Percentiles rank a stretch among this genome's conserved stretches.
Conservation (phyloP, 257 asterid genomes). For the Solanum habrochaites region DNA sequence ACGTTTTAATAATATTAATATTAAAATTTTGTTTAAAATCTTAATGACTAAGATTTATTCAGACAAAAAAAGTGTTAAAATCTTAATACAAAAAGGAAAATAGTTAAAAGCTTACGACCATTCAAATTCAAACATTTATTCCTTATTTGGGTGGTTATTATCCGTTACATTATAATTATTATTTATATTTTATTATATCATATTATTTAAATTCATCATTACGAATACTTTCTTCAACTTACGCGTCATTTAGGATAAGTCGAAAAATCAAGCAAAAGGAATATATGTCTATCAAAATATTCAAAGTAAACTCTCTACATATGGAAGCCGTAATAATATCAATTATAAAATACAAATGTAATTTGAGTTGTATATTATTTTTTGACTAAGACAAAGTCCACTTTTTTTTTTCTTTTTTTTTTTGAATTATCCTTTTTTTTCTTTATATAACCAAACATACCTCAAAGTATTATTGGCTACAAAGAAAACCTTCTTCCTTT, state of each 20-base stretch:
- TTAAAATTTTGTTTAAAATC: too few relatives aligned
- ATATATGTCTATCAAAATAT: background rate
- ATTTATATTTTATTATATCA: too few relatives aligned
- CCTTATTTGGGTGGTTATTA: too few relatives aligned
- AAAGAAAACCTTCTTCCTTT: background rate
- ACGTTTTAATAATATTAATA: background rate
- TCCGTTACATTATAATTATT: too few relatives aligned
- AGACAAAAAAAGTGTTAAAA: too few relatives aligned
- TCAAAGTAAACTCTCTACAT: background rate
- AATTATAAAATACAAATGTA: background rate
- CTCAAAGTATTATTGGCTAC: background rate
- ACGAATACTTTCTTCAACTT: background rate
- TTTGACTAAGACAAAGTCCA: background rate
- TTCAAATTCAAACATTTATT: too few relatives aligned
- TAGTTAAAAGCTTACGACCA: too few relatives aligned
- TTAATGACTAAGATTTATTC: too few relatives aligned
- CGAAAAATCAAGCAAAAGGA: background rate
- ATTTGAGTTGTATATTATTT: background rate
- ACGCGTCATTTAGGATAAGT: background rate
- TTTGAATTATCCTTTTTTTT: background rate
- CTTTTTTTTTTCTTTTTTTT: background rate
- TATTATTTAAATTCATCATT: too few relatives aligned
- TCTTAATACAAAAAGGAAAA: too few relatives aligned
- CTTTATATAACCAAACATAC: background rate
- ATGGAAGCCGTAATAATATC: background rate